phyloP scores from a whole-genome alignment of 2,329 filamentous ascomycete species.

The Beauveria pseudobassiana region DNA sequence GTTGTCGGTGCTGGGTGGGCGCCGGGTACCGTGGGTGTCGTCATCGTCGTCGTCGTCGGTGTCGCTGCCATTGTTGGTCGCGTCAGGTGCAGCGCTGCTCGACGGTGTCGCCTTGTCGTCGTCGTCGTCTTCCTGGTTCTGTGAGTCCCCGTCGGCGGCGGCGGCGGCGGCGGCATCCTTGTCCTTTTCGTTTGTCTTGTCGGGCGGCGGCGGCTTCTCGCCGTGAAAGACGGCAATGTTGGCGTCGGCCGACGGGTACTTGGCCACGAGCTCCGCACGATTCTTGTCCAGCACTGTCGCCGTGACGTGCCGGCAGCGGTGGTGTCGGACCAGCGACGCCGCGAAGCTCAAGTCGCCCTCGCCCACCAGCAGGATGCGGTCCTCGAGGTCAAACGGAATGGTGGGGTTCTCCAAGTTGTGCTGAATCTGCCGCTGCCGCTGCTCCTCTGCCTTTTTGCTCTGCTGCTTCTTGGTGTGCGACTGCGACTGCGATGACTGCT shows the following conservation, averaged over 20 bases:
- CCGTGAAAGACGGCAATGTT: constrained; percentile 46
- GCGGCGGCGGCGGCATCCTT: background rate
- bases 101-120: constrained; percentile 1
- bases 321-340: constrained; percentile 55
- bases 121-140: background rate
- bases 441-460: constrained; percentile 13
- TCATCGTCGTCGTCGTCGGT: constrained; percentile 13
- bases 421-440: constrained; percentile 16
- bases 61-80: constrained; percentile 11
- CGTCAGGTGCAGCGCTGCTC: constrained; percentile 14
- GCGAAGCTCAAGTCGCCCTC: constrained; percentile 79
- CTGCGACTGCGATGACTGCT: background rate
- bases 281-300: constrained; percentile 61
- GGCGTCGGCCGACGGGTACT: constrained; percentile 64
- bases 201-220: background rate
- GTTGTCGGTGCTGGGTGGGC: constrained; percentile 19
- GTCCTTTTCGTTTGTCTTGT: constrained; percentile 27
- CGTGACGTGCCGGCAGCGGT: constrained; percentile 58
- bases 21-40: constrained; percentile 15
- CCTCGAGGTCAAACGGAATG: constrained; percentile 60
- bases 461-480: background rate
- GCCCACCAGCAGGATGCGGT: constrained; percentile 68
- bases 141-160: background rate
- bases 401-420: constrained; percentile 33
- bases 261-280: constrained; percentile 51